A percentile compares a stretch with the other conserved stretches of the same genome.
Evolutionary conservation across 352 stramenopile genomes (phyloP).

Genomic region (Pythium graminicola): DNA sequence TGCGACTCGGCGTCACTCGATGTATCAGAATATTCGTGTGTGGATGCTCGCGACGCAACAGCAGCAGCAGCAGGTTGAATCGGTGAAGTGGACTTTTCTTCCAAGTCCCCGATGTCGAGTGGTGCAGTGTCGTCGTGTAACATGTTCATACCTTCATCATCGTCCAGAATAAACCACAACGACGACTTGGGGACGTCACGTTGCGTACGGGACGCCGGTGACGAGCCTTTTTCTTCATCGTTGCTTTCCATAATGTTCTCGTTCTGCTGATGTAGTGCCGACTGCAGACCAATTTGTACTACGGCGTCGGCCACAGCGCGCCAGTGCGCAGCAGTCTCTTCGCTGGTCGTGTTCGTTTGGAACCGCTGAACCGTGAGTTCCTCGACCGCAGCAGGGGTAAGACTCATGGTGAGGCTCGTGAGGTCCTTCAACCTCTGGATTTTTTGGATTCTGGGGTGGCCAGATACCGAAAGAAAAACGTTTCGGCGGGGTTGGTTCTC

Average conservation of each 20-base stretch:
- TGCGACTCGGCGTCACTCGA: neutral
- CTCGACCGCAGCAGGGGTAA: neutral
- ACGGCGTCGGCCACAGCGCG: constrained; percentile 18
- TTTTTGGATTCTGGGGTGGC: constrained; percentile 4
- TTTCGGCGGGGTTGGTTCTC: constrained; percentile 1
- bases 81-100: constrained; percentile 3
- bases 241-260: constrained; percentile 3
- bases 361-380: constrained; percentile 1
- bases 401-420: constrained; percentile 1
- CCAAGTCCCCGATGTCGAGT: neutral
- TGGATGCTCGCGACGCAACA: neutral
- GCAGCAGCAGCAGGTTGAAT: neutral
- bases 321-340: constrained; percentile 13
- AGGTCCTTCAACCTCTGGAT: constrained; percentile 13
- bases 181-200: constrained; percentile 40
- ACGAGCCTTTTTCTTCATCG: constrained; percentile 6
- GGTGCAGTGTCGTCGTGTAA: constrained; percentile 2
- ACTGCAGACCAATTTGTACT: constrained; percentile 16
- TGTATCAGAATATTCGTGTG: neutral
- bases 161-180: constrained; percentile 68
- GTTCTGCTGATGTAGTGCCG: constrained; percentile 2
- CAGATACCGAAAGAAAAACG: neutral
- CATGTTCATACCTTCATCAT: constrained; percentile 19
- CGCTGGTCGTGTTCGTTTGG: constrained; percentile 5
- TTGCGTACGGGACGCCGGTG: constrained; percentile 2